These are phyloP conservation scores for Hippophae gyantsensis DNA, from an alignment of 306 rosid species.

Conservation along the genomic window DNA sequence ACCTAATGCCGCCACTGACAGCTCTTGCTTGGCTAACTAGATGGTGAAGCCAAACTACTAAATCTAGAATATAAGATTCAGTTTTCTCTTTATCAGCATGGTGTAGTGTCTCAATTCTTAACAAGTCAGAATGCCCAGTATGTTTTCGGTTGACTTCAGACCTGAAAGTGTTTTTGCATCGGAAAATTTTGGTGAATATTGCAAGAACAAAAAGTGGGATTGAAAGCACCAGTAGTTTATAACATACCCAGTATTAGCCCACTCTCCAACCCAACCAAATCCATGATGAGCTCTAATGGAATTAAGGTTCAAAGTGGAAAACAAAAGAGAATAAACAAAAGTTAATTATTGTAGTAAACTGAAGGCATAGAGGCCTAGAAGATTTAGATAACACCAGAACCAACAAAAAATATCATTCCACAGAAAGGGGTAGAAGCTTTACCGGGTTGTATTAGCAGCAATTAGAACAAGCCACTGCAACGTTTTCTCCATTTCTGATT, in stretches of 20 bases:
- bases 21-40: conserved; percentile 57
- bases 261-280: conserved; percentile 88
- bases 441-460: conserved; percentile 70
- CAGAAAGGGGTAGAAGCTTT: conserved; percentile 19
- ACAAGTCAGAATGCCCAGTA: conserved; percentile 38
- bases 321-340: no score
- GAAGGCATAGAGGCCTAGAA: no score
- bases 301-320: conserved; percentile 1
- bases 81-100: conserved; percentile 72
- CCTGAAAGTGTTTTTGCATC: conserved; percentile 28
- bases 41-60: conserved; percentile 72
- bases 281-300: conserved; percentile 69
- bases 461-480: conserved; percentile 86
- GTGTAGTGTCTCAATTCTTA: conserved; percentile 67
- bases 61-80: conserved; percentile 54
- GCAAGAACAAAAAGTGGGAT: conserved; percentile 12
- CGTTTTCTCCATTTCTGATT: conserved; percentile 80
- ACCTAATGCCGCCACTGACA: conserved; percentile 44
- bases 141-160: conserved; percentile 44
- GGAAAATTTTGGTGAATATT: neutral
- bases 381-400: no score
- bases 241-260: conserved; percentile 75
- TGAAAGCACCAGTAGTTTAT: conserved; percentile 1
- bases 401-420: no score
- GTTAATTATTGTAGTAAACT: no score